phyloP scores from a whole-genome alignment of 768 basidiomycete genomes.

The Amyloporia xantha region DNA sequence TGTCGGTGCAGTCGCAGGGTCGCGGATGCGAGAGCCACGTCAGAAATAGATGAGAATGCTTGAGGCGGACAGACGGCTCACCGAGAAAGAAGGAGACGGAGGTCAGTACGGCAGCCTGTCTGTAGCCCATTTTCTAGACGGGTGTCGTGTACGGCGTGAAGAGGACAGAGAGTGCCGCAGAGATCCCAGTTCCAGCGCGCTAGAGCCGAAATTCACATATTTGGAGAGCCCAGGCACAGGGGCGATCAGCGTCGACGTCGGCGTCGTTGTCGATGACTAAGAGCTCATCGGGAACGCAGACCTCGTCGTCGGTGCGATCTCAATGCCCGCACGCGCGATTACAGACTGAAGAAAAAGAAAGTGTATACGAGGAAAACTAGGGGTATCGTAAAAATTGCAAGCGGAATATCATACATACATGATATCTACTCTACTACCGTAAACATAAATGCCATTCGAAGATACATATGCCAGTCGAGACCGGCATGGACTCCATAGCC shows the following conservation, averaged over 20 bases:
- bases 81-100: slow-evolving; percentile 90
- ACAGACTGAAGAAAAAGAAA: neutral
- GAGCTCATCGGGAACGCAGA: neutral
- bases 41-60: slow-evolving; percentile 9
- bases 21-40: neutral
- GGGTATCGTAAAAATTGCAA: too few species aligned
- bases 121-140: slow-evolving; percentile 83
- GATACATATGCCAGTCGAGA: neutral
- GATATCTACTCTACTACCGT: slow-evolving; percentile 2
- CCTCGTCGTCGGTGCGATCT: too few species aligned
- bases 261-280: neutral
- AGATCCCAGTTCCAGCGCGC: too few species aligned
- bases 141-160: slow-evolving; percentile 6
- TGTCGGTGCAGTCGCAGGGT: slow-evolving; percentile 4
- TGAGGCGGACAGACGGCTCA: slow-evolving; percentile 31
- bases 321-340: neutral
- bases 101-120: slow-evolving; percentile 80
- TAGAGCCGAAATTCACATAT: too few species aligned
- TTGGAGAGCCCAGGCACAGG: too few species aligned
- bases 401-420: neutral
- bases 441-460: neutral
- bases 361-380: too few species aligned
- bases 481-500: neutral
- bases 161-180: neutral
- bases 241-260: neutral